phyloP scores from a whole-genome alignment of 345 rosid genomes.

The Nasturtium officinale region DNA sequence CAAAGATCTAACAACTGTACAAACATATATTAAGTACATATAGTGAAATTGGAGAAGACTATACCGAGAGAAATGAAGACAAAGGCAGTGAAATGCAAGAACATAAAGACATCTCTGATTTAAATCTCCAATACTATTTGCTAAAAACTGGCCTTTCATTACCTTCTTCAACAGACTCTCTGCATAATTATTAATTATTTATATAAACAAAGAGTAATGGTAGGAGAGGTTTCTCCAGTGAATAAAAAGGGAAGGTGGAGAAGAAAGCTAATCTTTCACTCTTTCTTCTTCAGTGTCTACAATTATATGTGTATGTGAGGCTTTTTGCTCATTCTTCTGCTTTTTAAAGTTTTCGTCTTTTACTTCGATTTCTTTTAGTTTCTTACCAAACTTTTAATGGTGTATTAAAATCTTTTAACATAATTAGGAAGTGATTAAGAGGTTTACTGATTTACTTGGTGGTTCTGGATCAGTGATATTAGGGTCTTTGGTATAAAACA shows the following conservation, averaged over 20 bases:
- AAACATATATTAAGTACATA: neutral
- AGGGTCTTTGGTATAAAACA: neutral
- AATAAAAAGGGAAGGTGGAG: constrained; percentile 27
- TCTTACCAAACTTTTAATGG: neutral
- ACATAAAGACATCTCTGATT: constrained; percentile 58
- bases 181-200: neutral
- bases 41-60: constrained; percentile 2
- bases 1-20: constrained; percentile 25
- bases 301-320: constrained; percentile 18
- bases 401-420: too few relatives aligned
- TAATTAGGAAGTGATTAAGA: neutral
- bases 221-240: constrained; percentile 34
- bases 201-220: neutral
- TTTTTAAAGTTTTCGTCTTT: neutral
- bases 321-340: constrained; percentile 15
- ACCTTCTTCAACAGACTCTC: constrained; percentile 21
- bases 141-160: constrained; percentile 40
- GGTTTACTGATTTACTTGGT: neutral
- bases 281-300: constrained; percentile 5
- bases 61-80: constrained; percentile 35
- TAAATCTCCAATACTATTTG: constrained; percentile 28
- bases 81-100: constrained; percentile 54
- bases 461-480: neutral
- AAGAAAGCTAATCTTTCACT: constrained; percentile 23
- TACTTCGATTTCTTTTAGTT: too few relatives aligned